These are phyloP conservation scores for Dendrocalamus latiflorus DNA, from an alignment of 202 grass and related monocot genomes.

Conservation along the genomic window DNA sequence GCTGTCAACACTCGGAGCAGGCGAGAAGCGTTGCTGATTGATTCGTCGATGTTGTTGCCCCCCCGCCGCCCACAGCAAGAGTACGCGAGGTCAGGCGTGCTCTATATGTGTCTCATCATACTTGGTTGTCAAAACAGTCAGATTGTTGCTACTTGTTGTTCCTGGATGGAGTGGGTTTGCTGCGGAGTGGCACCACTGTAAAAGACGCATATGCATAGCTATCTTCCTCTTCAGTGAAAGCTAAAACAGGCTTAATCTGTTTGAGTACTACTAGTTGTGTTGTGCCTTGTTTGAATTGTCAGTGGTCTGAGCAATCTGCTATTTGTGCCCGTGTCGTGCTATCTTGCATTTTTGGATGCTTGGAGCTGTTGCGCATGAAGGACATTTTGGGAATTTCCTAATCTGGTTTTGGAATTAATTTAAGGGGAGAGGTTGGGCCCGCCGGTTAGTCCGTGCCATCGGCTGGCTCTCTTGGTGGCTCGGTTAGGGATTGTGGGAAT, in stretches of 20 bases:
- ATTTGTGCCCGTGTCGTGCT: too few relatives aligned
- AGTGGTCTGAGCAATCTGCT: too few relatives aligned
- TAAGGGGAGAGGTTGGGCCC: too few relatives aligned
- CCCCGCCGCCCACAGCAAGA: slow-evolving; percentile 28
- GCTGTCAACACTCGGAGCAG: slow-evolving; percentile 50
- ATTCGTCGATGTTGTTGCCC: slow-evolving; percentile 29
- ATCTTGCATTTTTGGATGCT: not conserved
- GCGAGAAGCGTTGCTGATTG: slow-evolving; percentile 95
- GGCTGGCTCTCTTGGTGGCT: too few relatives aligned
- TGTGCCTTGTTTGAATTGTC: not conserved
- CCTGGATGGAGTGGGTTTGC: not conserved
- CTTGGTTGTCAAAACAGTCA: slow-evolving; percentile 17
- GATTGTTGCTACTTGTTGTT: not conserved
- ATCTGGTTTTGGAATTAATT: too few relatives aligned
- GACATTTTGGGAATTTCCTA: too few relatives aligned
- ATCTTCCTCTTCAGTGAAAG: not conserved
- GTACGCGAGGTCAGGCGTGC: slow-evolving; percentile 24
- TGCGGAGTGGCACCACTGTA: not conserved
- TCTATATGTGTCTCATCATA: not conserved
- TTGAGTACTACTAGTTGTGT: not conserved
- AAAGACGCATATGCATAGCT: not conserved
- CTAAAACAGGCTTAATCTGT: not conserved
- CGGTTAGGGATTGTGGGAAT: too few relatives aligned
- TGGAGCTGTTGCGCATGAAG: too few relatives aligned
- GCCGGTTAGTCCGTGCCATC: too few relatives aligned